Evolutionary conservation across 1,284 basidiomycete species (phyloP).

Genomic region (Athelia psychrophila): DNA sequence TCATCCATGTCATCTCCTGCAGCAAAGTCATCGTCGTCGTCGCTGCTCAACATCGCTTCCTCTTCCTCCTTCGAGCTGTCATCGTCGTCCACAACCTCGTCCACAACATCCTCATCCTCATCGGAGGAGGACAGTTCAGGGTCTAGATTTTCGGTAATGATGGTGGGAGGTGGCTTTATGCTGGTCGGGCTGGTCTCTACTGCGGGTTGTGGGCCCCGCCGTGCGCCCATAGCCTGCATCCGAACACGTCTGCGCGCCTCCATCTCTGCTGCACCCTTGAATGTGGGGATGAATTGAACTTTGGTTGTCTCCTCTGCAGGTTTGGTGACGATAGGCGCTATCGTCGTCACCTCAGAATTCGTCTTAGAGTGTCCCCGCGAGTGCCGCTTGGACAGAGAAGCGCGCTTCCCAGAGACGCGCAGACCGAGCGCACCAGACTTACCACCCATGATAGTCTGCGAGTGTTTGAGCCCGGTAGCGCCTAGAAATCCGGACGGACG

Average conservation of each 20-base stretch:
- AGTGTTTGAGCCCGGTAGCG: slow-evolving; percentile 70
- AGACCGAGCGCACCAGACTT: slow-evolving; percentile 63
- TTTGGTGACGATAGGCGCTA: slow-evolving; percentile 20
- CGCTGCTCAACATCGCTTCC: slow-evolving; percentile 17
- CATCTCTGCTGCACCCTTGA: slow-evolving; percentile 78
- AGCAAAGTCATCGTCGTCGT: slow-evolving; percentile 56
- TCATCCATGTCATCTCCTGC: slow-evolving; percentile 56
- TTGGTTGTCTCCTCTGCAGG: slow-evolving; percentile 39
- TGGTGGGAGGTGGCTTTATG: slow-evolving; percentile 26
- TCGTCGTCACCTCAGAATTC: slow-evolving; percentile 7
- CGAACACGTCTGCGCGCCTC: slow-evolving; percentile 63
- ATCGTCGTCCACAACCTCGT: slow-evolving; percentile 31
- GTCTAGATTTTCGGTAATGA: slow-evolving; percentile 24
- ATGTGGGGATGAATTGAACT: slow-evolving; percentile 65
- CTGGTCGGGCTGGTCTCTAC: slow-evolving; percentile 14
- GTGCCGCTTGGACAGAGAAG: slow-evolving; percentile 46
- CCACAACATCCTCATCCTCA: slow-evolving; percentile 41
- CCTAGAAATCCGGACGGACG: slow-evolving; percentile 52
- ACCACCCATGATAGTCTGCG: slow-evolving; percentile 80
- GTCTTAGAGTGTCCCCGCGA: slow-evolving; percentile 21
- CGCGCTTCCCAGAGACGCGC: slow-evolving; percentile 58
- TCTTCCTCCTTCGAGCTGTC: slow-evolving; percentile 21
- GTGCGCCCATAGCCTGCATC: slow-evolving; percentile 44
- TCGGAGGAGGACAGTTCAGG: slow-evolving; percentile 53
- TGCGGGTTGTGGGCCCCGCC: slow-evolving; percentile 38